Evolutionary conservation across 2,329 filamentous ascomycete genomes (phyloP), one percentile per base, ranked within the genome.

Genomic region (Neofusicoccum parvum): DNA sequence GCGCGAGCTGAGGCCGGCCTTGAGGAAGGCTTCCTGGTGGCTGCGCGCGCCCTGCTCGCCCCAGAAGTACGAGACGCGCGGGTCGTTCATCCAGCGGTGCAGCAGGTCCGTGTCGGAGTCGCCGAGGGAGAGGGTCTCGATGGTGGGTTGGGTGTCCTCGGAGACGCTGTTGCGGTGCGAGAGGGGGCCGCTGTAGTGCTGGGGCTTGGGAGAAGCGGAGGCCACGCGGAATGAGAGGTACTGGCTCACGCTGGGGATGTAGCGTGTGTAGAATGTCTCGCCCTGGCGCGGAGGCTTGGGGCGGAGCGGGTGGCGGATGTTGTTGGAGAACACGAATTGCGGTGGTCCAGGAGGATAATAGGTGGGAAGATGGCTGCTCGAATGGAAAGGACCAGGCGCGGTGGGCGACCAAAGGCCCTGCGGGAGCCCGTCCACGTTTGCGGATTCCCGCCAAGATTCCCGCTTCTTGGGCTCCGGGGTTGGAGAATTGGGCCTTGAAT

Each of bases 141-240:
- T 68, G 1, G 73, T 78, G 12, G 79, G 74, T 7, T 17, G 32
- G 34, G n/a, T 45, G 1, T 80, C 78, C 70, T 90, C 88, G 5
- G 84, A 84, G 41, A 85, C 73, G 65, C 82, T 80, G 20, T 70
- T 73, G 53, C 56, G 70, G 66, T 68, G 41, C 64, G 70, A 41
- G 68, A 70, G 70, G 0, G 89, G 88, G 0, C 91, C 90, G 32
- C 85, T 80, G 73, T 92, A 88, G 0, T 86, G 83, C 0, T 90
- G 85, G 0, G 90, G 84, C 54, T 85, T 84, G 1, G 86, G 76
- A 39, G 89, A 89, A 5, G 90, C 80, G 0, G 90, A 92, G 0
- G 94, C 93, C 0, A 95, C 89, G 20, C 95, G 89, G 79, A 99
- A 96, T 0, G 92, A 94, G 9, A 99, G 85, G 69, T 94, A 97